Evolutionary conservation across 495 filamentous ascomycete species (phyloP).

Genomic region (Friedmanniomyces endolithicus): DNA sequence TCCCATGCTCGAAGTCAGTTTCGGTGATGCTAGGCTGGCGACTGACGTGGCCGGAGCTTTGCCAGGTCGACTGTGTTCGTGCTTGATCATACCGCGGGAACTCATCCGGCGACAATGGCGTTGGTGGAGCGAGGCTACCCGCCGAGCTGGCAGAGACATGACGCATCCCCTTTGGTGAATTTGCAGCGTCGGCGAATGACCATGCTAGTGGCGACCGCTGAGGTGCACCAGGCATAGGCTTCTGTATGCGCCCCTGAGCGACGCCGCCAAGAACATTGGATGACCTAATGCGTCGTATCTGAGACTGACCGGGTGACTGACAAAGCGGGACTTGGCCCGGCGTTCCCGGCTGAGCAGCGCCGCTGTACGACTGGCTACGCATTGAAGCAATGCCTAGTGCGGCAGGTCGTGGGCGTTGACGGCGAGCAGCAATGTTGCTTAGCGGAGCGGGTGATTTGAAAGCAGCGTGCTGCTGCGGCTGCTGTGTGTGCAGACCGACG

Average conservation of each 20-base stretch:
- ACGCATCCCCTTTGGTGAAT: slow-evolving; percentile 26
- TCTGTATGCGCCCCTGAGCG: slow-evolving; percentile 27
- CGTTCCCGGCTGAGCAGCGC: slow-evolving; percentile 22
- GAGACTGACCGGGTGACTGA: slow-evolving; percentile 12
- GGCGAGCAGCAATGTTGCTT: slow-evolving; percentile 27
- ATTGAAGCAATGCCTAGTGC: slow-evolving; percentile 24
- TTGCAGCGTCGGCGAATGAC: slow-evolving; percentile 28
- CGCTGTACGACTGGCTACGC: slow-evolving; percentile 30
- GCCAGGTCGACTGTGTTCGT: slow-evolving; percentile 2
- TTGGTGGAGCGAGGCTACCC: slow-evolving; percentile 31
- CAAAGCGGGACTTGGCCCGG: slow-evolving; percentile 3
- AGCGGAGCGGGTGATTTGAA: slow-evolving; percentile 27
- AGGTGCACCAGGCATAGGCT: slow-evolving; percentile 25
- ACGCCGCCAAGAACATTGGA: slow-evolving; percentile 17
- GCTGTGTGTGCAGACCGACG: slow-evolving; percentile 15
- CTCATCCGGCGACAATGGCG: slow-evolving; percentile 30
- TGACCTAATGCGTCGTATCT: slow-evolving; percentile 31
- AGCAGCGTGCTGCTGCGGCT: slow-evolving; percentile 3
- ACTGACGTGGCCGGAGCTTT: slow-evolving; percentile 14
- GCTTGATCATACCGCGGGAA: slow-evolving; percentile 5
- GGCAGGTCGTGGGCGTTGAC: slow-evolving; percentile 27
- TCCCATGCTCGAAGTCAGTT: slow-evolving; percentile 20
- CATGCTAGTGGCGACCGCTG: slow-evolving; percentile 31
- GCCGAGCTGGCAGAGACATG: slow-evolving; percentile 7
- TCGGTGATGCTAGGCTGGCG: slow-evolving; percentile 19